Base-by-base conservation (phyloP, 2,329 filamentous ascomycete species). In the Fusarium luffae region DNA sequence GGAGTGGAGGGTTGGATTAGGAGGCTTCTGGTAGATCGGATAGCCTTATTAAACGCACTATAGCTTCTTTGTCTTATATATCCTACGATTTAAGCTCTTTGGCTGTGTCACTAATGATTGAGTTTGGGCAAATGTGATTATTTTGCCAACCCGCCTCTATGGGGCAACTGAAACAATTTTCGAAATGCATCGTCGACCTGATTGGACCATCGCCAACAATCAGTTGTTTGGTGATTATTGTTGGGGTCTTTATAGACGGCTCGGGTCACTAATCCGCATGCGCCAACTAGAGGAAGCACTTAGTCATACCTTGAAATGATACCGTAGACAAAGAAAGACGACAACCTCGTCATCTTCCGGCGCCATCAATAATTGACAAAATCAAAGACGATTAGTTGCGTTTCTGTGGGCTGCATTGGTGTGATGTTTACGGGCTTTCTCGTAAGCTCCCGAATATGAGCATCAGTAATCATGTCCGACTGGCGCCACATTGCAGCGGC, bases 1-100 rank as follows among this genome's bases (percentile, higher is more conserved):
- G 3, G 0, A 23, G 7, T 3, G 5, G 1, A 16, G 9, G 16
- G 13, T 9, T 16, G 1, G 4, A 40, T 4, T 16, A n/a, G 9
- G 23, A 28, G n/a, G n/a, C 18, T 10, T 54, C 18, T 2, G 7
- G 7, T 9, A 18, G 16, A 27, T 18, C 6, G 4, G n/a, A 27
- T 6, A n/a, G 34, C 18, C 5, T 37, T 11, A 3, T n/a, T 5
- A 7, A 37, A n/a, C 7, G 5, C 1, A 37, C 2, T 2, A 3
- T n/a, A 12, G 9, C 10, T 32, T 32, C 30, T 32, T 32, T 6
- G 30, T 9, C 7, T 37, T n/a, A 37, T 37, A 0, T n/a, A n/a
- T 3, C 2, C 6, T 37, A 12, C 5, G 4, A 37, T n/a, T n/a
- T 7, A n/a, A 37, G 18, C 18, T 7, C 1, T 37, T 37, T n/a